Percentiles rank a stretch among this genome's conserved stretches.
phyloP scores from a whole-genome alignment of 805 yeast species.

The Ogataea ganodermae region DNA sequence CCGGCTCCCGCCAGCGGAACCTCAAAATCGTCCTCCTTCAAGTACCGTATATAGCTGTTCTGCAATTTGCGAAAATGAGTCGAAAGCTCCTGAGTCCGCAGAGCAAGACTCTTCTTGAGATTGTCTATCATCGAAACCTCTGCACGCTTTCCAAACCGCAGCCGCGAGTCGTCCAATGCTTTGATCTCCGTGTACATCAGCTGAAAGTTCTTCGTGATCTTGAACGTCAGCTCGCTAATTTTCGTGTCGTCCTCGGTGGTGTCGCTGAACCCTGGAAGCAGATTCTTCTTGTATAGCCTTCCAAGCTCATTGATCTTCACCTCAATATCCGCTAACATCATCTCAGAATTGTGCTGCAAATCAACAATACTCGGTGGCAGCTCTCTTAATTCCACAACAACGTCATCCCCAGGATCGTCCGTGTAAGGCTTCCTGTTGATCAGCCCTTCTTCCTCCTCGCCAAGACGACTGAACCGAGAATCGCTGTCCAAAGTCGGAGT shows the following conservation, averaged over 20 bases:
- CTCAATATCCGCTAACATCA: conserved; percentile 53
- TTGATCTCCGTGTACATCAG: conserved; percentile 76
- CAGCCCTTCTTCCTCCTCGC: conserved; percentile 63
- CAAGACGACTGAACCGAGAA: conserved; percentile 39
- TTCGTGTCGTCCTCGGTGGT: conserved; percentile 70
- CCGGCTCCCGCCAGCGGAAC: conserved; percentile 19
- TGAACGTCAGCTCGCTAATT: conserved; percentile 76
- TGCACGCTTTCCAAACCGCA: conserved; percentile 37
- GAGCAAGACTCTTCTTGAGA: conserved; percentile 81
- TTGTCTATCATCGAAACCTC: conserved; percentile 74
- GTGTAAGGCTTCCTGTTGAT: conserved; percentile 35
- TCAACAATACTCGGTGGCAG: conserved; percentile 82
- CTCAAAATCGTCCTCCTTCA: conserved; percentile 76
- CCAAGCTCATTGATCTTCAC: conserved; percentile 60
- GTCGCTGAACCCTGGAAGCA: conserved; percentile 87
- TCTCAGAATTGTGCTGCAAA: conserved; percentile 70
- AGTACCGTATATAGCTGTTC: conserved; percentile 80
- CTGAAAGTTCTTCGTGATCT: conserved; percentile 76
- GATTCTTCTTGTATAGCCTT: conserved; percentile 72
- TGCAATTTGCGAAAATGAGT: conserved; percentile 83
- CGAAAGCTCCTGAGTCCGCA: conserved; percentile 76
- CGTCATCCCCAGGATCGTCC: conserved; percentile 26
- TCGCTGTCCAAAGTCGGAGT: conserved; percentile 10
- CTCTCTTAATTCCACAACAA: conserved; percentile 58
- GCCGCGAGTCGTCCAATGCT: conserved; percentile 48